Base-by-base conservation (phyloP, 176 grass and related monocot genomes). In the Secale cereale region DNA sequence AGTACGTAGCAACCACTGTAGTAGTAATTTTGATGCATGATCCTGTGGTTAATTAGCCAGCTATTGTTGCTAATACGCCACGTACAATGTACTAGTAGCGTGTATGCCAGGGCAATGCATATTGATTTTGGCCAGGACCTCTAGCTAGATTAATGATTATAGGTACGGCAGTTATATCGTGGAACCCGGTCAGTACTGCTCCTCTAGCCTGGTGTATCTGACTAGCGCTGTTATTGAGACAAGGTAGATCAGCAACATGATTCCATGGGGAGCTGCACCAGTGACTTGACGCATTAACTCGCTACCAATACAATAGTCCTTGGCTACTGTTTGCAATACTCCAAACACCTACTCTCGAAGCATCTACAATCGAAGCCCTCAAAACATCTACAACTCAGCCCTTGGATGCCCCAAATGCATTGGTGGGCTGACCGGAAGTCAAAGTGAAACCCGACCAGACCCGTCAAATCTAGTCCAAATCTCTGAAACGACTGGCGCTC, bases 251-350 rank as follows among this genome's bases (percentile, higher is more conserved):
- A 26, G 30, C 43, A 8, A 32, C 64, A 31, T 43, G 77, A 27
- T 29, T 78, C 36, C 63, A 54, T 37, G 80, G 80, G 79, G 46
- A 70, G 45, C 16, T 70, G 65, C 13, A 70, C 31, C 64, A 56
- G 45, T 52, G 65, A 81, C 79, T 81, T 29, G 5, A 68, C 20
- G 63, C 80, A 23, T 70, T 57, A 70, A 82, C 80, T 82, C 22
- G 65, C 30, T 57, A 57, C 31, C 64, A 7, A 67, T 31, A 27
- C 36, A 7, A 54, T 57, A 33, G 52, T 56, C 19, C 19, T 22
- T 22, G 52, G 52, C 52, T 56, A 19, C 50, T 56, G 19, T 22
- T 56, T 56, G 19, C 52, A 56, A 14, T 45, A 45, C 43, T 45
- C 13, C 43, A 45, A 45, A 45, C 43, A 45, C 40, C n/a, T n/a